phyloP scores from a whole-genome alignment of 225 moss, liverwort and hornwort species.

The Bryoerythrophyllum caledonicum region DNA sequence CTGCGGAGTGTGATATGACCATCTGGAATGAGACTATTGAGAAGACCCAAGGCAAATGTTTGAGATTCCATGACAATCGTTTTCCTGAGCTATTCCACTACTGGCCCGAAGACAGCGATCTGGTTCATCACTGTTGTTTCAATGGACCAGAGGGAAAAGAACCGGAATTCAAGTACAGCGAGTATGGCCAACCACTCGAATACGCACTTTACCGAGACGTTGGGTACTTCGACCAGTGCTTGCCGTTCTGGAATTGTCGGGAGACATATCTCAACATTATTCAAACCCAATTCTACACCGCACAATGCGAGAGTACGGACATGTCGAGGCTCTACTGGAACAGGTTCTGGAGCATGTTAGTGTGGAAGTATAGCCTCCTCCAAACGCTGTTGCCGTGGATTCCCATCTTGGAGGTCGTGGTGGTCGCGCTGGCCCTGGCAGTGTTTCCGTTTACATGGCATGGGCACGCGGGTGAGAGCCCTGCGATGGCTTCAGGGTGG shows the following conservation, averaged over 20 bases:
- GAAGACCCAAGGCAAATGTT: background rate
- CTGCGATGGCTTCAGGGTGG: too few species aligned
- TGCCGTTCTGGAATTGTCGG: background rate
- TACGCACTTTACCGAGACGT: background rate
- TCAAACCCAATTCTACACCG: too few species aligned
- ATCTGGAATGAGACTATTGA: background rate
- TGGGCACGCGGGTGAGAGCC: too few species aligned
- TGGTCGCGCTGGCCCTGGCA: too few species aligned
- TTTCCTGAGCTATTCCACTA: background rate
- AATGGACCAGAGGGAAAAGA: accelerated
- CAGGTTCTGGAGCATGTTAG: background rate
- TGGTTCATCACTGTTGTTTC: background rate
- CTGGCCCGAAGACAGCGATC: background rate
- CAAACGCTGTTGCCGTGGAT: background rate
- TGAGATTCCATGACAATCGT: background rate
- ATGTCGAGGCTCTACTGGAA: background rate
- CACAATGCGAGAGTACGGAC: background rate
- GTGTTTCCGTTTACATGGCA: too few species aligned
- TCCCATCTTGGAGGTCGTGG: background rate
- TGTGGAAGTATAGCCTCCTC: background rate
- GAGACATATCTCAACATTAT: too few species aligned
- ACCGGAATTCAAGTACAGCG: background rate
- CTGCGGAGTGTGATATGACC: accelerated
- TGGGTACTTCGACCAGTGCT: background rate
- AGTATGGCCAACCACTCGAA: accelerated